Evolutionary conservation across 2,329 filamentous ascomycete species (phyloP), one percentile per base, ranked within the genome.

Genomic region (Ophidiomyces ophidiicola): DNA sequence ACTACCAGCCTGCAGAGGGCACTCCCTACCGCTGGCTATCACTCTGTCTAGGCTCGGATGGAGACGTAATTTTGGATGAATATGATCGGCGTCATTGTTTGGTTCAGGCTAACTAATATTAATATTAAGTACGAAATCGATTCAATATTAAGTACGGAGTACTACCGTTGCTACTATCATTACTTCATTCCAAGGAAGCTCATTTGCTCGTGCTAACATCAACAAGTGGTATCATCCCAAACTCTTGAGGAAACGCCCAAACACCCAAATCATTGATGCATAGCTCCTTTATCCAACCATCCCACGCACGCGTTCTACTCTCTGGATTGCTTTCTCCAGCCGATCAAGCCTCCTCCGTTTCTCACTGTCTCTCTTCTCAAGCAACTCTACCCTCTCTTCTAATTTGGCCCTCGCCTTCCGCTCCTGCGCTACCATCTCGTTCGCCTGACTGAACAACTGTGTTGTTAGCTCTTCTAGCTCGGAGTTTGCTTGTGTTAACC

Each of bases 391-490:
- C 19, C 65, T 51, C 46, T 68, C 63, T 41, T 69, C 65, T 34
- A 69, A 50, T 44, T 62, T 72, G 11, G 68, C 71, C 39, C 73
- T 61, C 26, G 72, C 72, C 52, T 68, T 71, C 18, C 75, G 64
- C 59, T 79, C 76, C 39, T 66, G 60, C 2, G 74, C 74, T 6
- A 79, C 75, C 74, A 79, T 78, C 55, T 78, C 74, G 44, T 78
- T 78, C 21, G 75, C 75, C 51, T 78, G 71, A 37, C 70, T 70
- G 53, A 79, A 79, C 6, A 79, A 54, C 41, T 69, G 67, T 21
- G 68, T 69, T 8, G 69, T 76, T 43, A 79, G 55, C 39, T 79
- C 75, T 48, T 78, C 75, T 20, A 79, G 63, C 54, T 79, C 75
- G 1, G 58, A 63, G 44, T 68, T 71, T 11, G 74, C 67, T 36